These are phyloP conservation scores for Zarea fungicola DNA, from an alignment of 2,329 filamentous ascomycete genomes.

Conservation along the genomic window DNA sequence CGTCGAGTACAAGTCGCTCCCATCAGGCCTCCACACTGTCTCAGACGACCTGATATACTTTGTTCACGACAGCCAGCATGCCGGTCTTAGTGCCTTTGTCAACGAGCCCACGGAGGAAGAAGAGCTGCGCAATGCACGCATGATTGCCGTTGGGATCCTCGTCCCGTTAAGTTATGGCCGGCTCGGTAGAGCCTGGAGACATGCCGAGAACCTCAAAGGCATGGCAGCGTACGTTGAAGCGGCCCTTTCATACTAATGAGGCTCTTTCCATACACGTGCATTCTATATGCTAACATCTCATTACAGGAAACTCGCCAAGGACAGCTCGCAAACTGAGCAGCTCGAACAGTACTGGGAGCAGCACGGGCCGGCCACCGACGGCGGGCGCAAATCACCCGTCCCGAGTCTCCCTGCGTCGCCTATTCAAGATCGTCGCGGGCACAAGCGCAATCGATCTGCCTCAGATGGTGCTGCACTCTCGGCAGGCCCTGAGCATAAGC, in stretches of 20 bases:
- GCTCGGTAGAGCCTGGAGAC: constrained; percentile 82
- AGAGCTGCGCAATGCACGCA: constrained; percentile 77
- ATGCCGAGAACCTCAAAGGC: constrained; percentile 69
- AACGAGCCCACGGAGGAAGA: constrained; percentile 74
- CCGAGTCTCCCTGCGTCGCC: constrained; percentile 36
- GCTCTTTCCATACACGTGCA: no score
- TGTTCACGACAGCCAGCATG: constrained; percentile 71
- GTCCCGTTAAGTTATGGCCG: constrained; percentile 82
- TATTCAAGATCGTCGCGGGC: constrained; percentile 34
- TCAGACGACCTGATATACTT: constrained; percentile 90
- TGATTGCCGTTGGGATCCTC: constrained; percentile 86
- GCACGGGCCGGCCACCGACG: constrained; percentile 27
- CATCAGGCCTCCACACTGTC: constrained; percentile 87
- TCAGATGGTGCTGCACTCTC: constrained; percentile 57
- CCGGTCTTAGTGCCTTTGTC: constrained; percentile 86
- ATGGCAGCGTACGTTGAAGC: constrained; percentile 58
- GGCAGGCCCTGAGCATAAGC: constrained; percentile 52
- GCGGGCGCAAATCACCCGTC: constrained; percentile 38
- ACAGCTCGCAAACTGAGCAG: constrained; percentile 55
- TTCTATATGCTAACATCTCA: no score
- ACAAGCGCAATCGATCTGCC: constrained; percentile 52
- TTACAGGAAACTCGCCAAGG: constrained; percentile 54
- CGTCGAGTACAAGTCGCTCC: constrained; percentile 94
- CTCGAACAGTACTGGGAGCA: constrained; percentile 78
- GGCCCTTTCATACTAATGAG: no score